Evolutionary conservation across 2,329 filamentous ascomycete species (phyloP), one percentile per base, ranked within the genome.

Genomic region (Penicillium italicum): DNA sequence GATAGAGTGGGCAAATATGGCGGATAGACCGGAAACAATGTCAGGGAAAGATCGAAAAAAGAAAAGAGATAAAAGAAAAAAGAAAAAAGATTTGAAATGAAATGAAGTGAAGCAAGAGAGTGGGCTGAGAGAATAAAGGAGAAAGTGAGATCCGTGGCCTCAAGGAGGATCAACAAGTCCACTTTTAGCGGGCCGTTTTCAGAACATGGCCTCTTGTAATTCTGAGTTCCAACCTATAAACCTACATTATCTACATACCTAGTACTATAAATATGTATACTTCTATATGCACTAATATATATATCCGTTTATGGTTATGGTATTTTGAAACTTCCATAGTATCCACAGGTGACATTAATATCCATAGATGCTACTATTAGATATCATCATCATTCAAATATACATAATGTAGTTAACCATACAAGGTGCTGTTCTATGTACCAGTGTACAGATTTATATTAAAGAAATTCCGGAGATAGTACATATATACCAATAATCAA

Each of bases 111-210:
- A 53, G 53, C 42, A 55, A 22, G 48, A 53, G 53, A 41, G 33
- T n/a, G 26, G 37, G 34, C 36, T 36, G 37, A 50, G 42, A 45
- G 49, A 59, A 43, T 54, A 40, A 49, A 44, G 34, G 30, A 37
- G 43, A 38, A 49, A 31, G 50, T 59, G 55, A 61, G 62, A 53
- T 53, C 57, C 49, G 55, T 65, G 63, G 59, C 62, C 64, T 61
- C 56, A 45, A 43, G 28, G 40, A 61, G 56, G 47, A 62, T 60
- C 65, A 61, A 63, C 58, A 60, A 53, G 53, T 52, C 59, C 60
- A 56, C 57, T 61, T 63, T 58, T 50, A 52, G 56, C 43, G 56
- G 53, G 56, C 62, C 62, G 63, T 60, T 64, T 64, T 56, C 62
- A 60, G 53, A 49, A 56, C 54, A 37, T 57, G 56, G 56, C 49